Base-by-base conservation (phyloP, 116 monocot genomes). In the Trichopus zeylanicus region DNA sequence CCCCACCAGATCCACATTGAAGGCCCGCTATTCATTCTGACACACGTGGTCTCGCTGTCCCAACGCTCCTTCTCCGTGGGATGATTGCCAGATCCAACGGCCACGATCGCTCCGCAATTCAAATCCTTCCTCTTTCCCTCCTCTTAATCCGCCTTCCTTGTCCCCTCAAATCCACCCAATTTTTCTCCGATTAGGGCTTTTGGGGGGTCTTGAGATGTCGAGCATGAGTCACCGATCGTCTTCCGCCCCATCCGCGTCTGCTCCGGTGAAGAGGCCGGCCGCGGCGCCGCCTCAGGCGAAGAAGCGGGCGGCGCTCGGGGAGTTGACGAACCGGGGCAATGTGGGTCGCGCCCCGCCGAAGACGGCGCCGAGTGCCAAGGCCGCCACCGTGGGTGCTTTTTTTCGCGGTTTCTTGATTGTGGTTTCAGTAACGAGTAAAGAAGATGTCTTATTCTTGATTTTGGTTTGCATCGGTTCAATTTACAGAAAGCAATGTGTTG, bases 231-330 rank as follows among this genome's bases (percentile, higher is more conserved):
- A 62, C 11, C 39, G 80, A 3, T 70, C 70, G n/a, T 51, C 65
- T 15, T 4, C 58, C 30, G 0, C 49, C 4, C 22, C 49, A 8
- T 66, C 49, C 8, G 61, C 61, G 20, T 56, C 66, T 1, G 34
- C 53, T 9, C 12, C n/a, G 29, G 18, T 29, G 64, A 87, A 79
- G 79, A 55, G 79, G 51, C 67, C 87, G 21, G 82, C 78, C 24
- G 51, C 65, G 57, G 56, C 70, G 42, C 60, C 52, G 38, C 72
- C 64, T 59, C 66, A 75, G 63, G 78, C 81, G 46, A 84, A 81
- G 75, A 84, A 81, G 75, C 69, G 89, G 70, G 68, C 70, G 26
- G 81, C 81, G 15, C 84, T 89, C 26, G 75, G 81, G 48, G 78
- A 84, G 58, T n/a, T 88, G 26, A 77, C 74, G 13, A 88, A 88